phyloP scores from a whole-genome alignment of 2,329 filamentous ascomycete species.

The Scedosporium minutisporum region DNA sequence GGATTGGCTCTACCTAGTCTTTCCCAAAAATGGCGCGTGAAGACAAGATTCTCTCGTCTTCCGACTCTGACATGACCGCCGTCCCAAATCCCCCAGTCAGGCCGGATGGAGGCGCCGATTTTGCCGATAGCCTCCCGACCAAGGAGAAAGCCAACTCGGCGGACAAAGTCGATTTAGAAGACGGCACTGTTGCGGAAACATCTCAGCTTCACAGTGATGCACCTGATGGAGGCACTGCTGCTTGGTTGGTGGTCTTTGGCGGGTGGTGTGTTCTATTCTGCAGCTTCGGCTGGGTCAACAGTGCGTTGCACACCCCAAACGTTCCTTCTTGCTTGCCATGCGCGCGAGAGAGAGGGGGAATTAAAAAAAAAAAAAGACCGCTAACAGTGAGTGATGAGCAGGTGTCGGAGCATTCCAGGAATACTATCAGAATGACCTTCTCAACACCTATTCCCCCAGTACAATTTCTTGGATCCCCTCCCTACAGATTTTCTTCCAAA shows the following conservation, averaged over 20 bases:
- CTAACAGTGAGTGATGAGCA: constrained; percentile 11
- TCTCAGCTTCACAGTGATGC: constrained; percentile 3
- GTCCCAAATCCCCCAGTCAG: background rate
- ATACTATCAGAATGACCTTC: constrained; percentile 42
- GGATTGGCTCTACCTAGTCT: background rate
- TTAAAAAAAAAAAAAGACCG: too few relatives aligned
- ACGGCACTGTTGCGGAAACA: background rate
- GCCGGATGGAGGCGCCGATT: background rate
- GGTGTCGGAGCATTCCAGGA: constrained; percentile 45
- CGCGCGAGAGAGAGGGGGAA: too few relatives aligned
- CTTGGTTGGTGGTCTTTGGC: constrained; percentile 30
- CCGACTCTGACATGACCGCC: background rate
- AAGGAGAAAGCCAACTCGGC: background rate
- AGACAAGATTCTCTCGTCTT: background rate
- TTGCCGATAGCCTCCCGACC: background rate
- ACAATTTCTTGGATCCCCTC: constrained; percentile 55
- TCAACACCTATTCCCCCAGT: constrained; percentile 38
- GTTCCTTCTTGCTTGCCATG: too few relatives aligned
- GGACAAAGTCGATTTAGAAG: background rate
- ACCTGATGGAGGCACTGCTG: constrained; percentile 20
- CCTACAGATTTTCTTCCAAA: constrained; percentile 46
- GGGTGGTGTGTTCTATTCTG: constrained; percentile 31
- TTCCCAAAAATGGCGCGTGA: background rate
- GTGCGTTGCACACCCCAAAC: constrained; percentile 10
- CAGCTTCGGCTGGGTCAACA: constrained; percentile 28